A percentile compares a stretch with the other conserved stretches of the same genome.
Conservation (phyloP, 495 filamentous ascomycete genomes). For the Penicillium atrosanguineum region DNA sequence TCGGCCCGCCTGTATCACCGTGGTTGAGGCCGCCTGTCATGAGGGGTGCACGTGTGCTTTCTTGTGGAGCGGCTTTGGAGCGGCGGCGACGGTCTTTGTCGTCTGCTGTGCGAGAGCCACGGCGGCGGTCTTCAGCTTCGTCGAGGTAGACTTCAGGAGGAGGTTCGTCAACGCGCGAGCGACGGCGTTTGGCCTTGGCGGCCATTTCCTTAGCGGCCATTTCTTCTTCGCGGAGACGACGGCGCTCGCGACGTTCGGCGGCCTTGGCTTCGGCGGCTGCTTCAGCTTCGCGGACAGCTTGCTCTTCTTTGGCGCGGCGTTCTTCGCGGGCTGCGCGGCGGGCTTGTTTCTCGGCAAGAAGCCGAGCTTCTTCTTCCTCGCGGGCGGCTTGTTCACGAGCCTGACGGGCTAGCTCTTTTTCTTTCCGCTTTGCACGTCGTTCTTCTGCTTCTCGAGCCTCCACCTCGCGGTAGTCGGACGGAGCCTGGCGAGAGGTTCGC, state of each 20-base stretch:
- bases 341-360: conserved; percentile 44
- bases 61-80: conserved; percentile 25
- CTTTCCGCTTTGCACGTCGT: conserved; percentile 38
- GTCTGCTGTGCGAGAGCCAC: conserved; percentile 24
- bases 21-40: conserved; percentile 28
- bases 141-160: conserved; percentile 14
- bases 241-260: conserved; percentile 41
- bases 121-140: conserved; percentile 26
- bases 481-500: conserved; percentile 36
- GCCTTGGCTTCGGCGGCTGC: conserved; percentile 39
- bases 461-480: conserved; percentile 34
- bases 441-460: conserved; percentile 46
- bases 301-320: conserved; percentile 46
- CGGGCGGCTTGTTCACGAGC: conserved; percentile 37
- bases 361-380: conserved; percentile 50
- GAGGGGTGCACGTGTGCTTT: conserved; percentile 15
- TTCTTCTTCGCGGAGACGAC: conserved; percentile 39
- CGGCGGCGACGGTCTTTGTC: conserved; percentile 34
- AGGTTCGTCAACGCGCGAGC: conserved; percentile 33
- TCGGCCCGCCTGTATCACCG: conserved; percentile 13
- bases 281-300: conserved; percentile 45
- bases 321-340: conserved; percentile 49
- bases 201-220: conserved; percentile 36
- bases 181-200: conserved; percentile 33
- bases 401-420: conserved; percentile 41